Evolutionary conservation across 2,329 filamentous ascomycete genomes (phyloP).

Genomic region (Thelonectria blattea): DNA sequence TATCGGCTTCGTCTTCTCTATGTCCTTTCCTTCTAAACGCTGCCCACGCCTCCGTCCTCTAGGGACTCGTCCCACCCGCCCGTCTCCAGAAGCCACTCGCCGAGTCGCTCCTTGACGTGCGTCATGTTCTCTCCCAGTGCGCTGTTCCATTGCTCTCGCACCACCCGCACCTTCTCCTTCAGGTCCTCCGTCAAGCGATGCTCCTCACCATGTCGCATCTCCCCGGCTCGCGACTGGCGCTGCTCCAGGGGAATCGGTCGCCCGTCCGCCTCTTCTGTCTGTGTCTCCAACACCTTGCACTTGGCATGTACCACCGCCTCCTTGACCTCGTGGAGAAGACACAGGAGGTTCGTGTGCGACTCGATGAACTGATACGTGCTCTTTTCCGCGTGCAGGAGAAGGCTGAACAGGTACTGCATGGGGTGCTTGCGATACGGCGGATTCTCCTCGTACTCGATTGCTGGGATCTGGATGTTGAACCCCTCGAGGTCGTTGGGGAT

Average conservation of each 20-base stretch:
- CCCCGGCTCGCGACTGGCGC: slow-evolving; percentile 52
- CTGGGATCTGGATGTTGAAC: slow-evolving; percentile 79
- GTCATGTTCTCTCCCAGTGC: slow-evolving; percentile 81
- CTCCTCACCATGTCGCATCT: slow-evolving; percentile 71
- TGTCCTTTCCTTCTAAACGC: slow-evolving; percentile 41
- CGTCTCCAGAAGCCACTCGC: slow-evolving; percentile 72
- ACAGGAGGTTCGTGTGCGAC: slow-evolving; percentile 88
- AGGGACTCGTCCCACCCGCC: slow-evolving; percentile 89
- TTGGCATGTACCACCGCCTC: slow-evolving; percentile 76
- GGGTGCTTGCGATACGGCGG: slow-evolving; percentile 81
- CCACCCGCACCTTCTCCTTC: slow-evolving; percentile 89
- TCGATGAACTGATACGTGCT: slow-evolving; percentile 97
- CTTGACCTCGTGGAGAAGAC: slow-evolving; percentile 88
- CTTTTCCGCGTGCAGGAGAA: slow-evolving; percentile 87
- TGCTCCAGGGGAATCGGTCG: slow-evolving; percentile 42
- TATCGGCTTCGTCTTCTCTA: slow-evolving; percentile 37
- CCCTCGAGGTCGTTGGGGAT: slow-evolving; percentile 66
- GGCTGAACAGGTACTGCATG: slow-evolving; percentile 85
- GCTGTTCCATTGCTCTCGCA: slow-evolving; percentile 90
- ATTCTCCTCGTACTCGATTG: slow-evolving; percentile 83
- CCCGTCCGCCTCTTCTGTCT: slow-evolving; percentile 54
- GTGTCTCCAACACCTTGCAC: slow-evolving; percentile 69
- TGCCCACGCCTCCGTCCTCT: slow-evolving; percentile 62
- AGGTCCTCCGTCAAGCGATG: slow-evolving; percentile 78
- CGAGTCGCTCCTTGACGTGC: slow-evolving; percentile 75